Evolutionary conservation across 441 rosid species (phyloP).

Genomic region (Lepidium campestre): DNA sequence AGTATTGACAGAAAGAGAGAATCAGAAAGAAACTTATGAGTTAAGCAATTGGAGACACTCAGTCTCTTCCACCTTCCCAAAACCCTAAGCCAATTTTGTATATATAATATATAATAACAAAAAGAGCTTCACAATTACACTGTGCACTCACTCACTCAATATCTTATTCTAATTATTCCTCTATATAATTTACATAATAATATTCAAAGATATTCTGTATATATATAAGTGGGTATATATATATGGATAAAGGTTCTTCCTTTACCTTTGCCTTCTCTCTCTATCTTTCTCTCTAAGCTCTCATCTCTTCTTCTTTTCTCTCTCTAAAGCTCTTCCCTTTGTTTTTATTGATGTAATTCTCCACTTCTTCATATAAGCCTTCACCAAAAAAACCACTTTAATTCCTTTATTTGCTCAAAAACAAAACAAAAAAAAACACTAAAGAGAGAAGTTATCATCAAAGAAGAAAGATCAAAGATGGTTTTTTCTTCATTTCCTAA

Average conservation of each 20-base stretch:
- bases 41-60: slow-evolving; percentile 24
- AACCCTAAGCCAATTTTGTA: slow-evolving; percentile 23
- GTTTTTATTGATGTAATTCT: slow-evolving; percentile 39
- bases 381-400: slow-evolving; percentile 35
- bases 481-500: slow-evolving; percentile 51
- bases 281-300: slow-evolving; percentile 31
- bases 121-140: slow-evolving; percentile 21
- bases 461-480: slow-evolving; percentile 40
- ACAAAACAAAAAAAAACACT: slow-evolving; percentile 23
- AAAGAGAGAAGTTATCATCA: slow-evolving; percentile 22
- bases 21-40: slow-evolving; percentile 29
- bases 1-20: slow-evolving; percentile 18
- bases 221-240: slow-evolving; percentile 11
- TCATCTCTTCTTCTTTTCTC: slow-evolving; percentile 27
- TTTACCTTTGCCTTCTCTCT: slow-evolving; percentile 28
- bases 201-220: slow-evolving; percentile 1
- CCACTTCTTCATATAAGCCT: slow-evolving; percentile 40
- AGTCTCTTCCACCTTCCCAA: slow-evolving; percentile 25
- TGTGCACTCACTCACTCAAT: slow-evolving; percentile 20
- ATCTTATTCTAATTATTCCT: slow-evolving; percentile 3
- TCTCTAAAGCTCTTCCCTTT: slow-evolving; percentile 41
- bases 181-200: neutral
- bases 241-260: slow-evolving; percentile 28
- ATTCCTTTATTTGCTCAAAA: slow-evolving; percentile 14
- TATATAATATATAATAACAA: slow-evolving; percentile 21